phyloP scores from a whole-genome alignment of 176 grass and related monocot species.

The Musa acuminata region DNA sequence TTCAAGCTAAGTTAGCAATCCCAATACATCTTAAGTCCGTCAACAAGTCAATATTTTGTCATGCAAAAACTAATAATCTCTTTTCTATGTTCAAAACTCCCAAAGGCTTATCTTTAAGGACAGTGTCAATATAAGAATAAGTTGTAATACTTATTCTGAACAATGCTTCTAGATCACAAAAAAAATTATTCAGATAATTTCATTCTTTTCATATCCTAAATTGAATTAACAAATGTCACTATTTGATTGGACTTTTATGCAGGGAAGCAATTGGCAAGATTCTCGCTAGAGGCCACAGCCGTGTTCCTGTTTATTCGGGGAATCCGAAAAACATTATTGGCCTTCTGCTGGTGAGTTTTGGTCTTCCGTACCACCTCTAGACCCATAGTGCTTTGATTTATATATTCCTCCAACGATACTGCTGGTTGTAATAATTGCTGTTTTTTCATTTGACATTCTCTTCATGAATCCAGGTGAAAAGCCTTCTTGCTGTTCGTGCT shows the following conservation, averaged over 20 bases:
- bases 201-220: background rate
- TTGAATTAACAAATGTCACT: background rate
- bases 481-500: slow-evolving; percentile 97
- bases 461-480: slow-evolving; percentile 66
- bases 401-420: background rate
- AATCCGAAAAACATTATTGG: slow-evolving; percentile 91
- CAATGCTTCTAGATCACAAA: background rate
- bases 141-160: background rate
- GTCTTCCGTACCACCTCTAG: background rate
- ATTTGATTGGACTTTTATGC: slow-evolving; percentile 12
- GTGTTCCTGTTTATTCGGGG: slow-evolving; percentile 96
- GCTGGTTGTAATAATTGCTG: slow-evolving; percentile 21
- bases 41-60: background rate
- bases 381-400: background rate
- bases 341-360: slow-evolving; percentile 72
- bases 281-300: slow-evolving; percentile 94
- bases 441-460: background rate
- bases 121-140: no score
- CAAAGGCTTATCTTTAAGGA: background rate
- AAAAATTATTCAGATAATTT: background rate
- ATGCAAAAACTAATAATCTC: background rate
- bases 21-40: background rate
- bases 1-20: no score
- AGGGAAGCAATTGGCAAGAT: slow-evolving; percentile 99
- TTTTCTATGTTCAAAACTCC: no score